Percentiles rank a stretch among this genome's conserved stretches.
Conservation (phyloP, 805 yeast genomes). For the Lipomyces mesembrius region DNA sequence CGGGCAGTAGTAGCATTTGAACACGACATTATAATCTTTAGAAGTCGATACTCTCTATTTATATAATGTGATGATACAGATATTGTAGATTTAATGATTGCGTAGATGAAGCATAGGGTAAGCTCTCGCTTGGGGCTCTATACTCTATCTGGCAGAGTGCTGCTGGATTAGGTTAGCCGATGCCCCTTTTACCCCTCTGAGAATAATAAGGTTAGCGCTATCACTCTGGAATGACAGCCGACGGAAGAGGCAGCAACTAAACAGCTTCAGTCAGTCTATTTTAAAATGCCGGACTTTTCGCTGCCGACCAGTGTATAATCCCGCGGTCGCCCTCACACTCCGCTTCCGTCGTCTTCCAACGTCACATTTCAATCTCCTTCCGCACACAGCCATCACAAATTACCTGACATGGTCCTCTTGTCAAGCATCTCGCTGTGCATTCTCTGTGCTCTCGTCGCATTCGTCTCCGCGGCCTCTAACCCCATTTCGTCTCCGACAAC, state of each 20-base stretch:
- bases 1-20: too few species aligned
- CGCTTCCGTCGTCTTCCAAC: neutral
- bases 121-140: neutral
- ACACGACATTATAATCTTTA: too few species aligned
- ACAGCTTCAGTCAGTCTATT: neutral
- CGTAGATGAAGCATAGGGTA: too few species aligned
- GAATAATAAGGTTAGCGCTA: neutral
- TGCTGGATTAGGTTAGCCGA: neutral
- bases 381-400: neutral
- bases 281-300: neutral
- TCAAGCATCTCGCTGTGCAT: constrained; percentile 5
- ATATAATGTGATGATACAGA: too few species aligned
- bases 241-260: neutral
- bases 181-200: neutral
- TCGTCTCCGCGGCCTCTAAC: constrained; percentile 22
- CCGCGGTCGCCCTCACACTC: neutral
- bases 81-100: too few species aligned
- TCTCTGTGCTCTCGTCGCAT: constrained; percentile 24
- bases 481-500: constrained; percentile 31
- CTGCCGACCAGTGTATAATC: neutral
- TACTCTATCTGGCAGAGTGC: neutral
- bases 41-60: too few species aligned
- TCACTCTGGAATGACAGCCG: neutral
- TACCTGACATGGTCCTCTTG: constrained; percentile 9
- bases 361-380: neutral